These are phyloP conservation scores for Aspergillus piperis DNA, from an alignment of 2,329 filamentous ascomycete genomes.

Conservation along the genomic window DNA sequence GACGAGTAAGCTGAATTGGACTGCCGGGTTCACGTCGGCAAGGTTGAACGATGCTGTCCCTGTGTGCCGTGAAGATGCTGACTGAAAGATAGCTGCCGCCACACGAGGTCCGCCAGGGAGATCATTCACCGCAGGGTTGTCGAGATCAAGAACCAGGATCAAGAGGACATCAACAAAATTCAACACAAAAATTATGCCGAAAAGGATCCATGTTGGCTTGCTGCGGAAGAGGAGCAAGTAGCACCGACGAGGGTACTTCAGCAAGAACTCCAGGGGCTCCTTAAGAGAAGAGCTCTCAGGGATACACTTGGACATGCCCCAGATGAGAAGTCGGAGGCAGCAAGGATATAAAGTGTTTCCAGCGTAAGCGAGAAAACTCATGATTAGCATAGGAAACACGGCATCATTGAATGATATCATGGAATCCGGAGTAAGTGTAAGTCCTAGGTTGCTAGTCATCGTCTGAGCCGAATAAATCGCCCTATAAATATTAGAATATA, in stretches of 20 bases:
- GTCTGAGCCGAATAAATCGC: conserved; percentile 55
- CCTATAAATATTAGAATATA: conserved; percentile 31
- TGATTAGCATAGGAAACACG: conserved; percentile 40
- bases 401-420: conserved; percentile 54
- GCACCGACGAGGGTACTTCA: conserved; percentile 64
- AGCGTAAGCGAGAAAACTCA: conserved; percentile 43
- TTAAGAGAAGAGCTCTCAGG: conserved; percentile 34
- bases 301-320: conserved; percentile 53
- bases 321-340: conserved; percentile 59
- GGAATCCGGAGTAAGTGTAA: conserved; percentile 58
- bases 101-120: conserved; percentile 50
- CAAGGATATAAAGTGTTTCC: conserved; percentile 56
- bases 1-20: conserved; percentile 64
- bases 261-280: conserved; percentile 55
- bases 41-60: conserved; percentile 56
- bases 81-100: conserved; percentile 61
- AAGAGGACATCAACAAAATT: conserved; percentile 60
- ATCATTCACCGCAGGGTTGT: conserved; percentile 51
- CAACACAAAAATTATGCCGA: conserved; percentile 53
- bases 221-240: conserved; percentile 65
- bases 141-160: conserved; percentile 55
- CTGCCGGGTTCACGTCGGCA: conserved; percentile 54
- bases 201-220: conserved; percentile 60
- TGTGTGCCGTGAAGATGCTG: conserved; percentile 51
- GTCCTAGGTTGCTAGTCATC: conserved; percentile 56